These are phyloP conservation scores for Jaapia argillacea DNA, from an alignment of 768 basidiomycete species.

Conservation along the genomic window DNA sequence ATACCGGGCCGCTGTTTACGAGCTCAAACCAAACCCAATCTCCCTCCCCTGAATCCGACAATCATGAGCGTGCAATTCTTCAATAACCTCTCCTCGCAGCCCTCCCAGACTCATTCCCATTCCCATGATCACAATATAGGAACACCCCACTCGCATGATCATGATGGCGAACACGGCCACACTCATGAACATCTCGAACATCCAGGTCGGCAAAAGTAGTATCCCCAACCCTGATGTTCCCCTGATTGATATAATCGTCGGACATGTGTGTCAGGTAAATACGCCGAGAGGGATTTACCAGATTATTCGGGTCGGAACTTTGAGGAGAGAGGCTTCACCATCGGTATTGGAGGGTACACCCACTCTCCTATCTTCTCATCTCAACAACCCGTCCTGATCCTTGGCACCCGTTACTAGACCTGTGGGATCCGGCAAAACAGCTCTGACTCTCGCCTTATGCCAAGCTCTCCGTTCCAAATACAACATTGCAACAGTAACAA, in stretches of 20 bases:
- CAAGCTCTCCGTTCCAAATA: slow-evolving; percentile 68
- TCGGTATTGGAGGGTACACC: slow-evolving; percentile 93
- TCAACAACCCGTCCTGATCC: background rate
- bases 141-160: slow-evolving; percentile 36
- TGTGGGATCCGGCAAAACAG: slow-evolving; percentile 98
- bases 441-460: slow-evolving; percentile 85
- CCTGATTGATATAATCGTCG: background rate
- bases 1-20: too few species aligned
- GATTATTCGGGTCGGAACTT: slow-evolving; percentile 81
- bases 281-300: slow-evolving; percentile 84
- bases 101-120: slow-evolving; percentile 27
- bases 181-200: slow-evolving; percentile 91
- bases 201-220: slow-evolving; percentile 56
- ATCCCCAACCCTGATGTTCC: background rate
- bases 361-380: slow-evolving; percentile 3
- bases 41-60: too few species aligned
- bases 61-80: slow-evolving; percentile 67
- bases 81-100: slow-evolving; percentile 42
- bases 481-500: slow-evolving; percentile 94
- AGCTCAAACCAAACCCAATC: too few species aligned
- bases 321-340: slow-evolving; percentile 87
- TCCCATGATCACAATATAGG: slow-evolving; percentile 41
- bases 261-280: slow-evolving; percentile 55
- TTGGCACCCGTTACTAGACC: slow-evolving; percentile 41
- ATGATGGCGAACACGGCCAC: slow-evolving; percentile 80